These are phyloP conservation scores for Bipolaris sorokiniana DNA, from an alignment of 2,329 filamentous ascomycete genomes.

Conservation along the genomic window DNA sequence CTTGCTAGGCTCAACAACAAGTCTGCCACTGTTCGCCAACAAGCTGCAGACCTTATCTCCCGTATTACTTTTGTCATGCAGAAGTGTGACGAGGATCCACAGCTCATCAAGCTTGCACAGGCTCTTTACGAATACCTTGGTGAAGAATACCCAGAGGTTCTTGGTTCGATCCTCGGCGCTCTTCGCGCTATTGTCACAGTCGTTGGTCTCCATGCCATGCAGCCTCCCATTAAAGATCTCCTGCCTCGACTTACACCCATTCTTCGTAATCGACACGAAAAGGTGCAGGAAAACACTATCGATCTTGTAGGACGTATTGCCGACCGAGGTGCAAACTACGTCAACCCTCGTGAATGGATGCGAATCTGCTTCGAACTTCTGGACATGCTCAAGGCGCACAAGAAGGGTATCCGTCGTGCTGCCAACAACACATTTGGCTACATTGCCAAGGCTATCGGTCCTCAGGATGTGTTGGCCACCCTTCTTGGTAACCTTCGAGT, in stretches of 20 bases:
- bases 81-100: conserved; percentile 92
- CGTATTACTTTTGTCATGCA: conserved; percentile 99
- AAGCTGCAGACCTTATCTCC: conserved; percentile 94
- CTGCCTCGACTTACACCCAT: conserved; percentile 97
- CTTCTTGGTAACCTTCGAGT: conserved; percentile 95
- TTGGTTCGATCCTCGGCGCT: conserved; percentile 94
- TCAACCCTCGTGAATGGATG: conserved; percentile 99
- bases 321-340: conserved; percentile 92
- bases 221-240: conserved; percentile 95
- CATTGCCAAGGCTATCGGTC: conserved; percentile 98
- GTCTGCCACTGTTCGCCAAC: conserved; percentile 92
- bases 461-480: conserved; percentile 94
- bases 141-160: conserved; percentile 97
- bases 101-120: conserved; percentile 93
- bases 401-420: conserved; percentile 96
- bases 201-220: conserved; percentile 97
- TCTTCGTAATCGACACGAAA: conserved; percentile 95
- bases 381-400: conserved; percentile 99
- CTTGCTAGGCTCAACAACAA: conserved; percentile 98
- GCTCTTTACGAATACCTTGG: conserved; percentile 98
- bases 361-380: conserved; percentile 98
- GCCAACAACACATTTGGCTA: conserved; percentile 99
- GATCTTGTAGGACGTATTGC: conserved; percentile 97
- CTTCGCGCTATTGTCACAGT: conserved; percentile 96
- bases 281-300: conserved; percentile 99